A percentile compares a stretch with the other conserved stretches of the same genome.
Conservation (phyloP, 306 rosid genomes). For the Prunus campanulata region DNA sequence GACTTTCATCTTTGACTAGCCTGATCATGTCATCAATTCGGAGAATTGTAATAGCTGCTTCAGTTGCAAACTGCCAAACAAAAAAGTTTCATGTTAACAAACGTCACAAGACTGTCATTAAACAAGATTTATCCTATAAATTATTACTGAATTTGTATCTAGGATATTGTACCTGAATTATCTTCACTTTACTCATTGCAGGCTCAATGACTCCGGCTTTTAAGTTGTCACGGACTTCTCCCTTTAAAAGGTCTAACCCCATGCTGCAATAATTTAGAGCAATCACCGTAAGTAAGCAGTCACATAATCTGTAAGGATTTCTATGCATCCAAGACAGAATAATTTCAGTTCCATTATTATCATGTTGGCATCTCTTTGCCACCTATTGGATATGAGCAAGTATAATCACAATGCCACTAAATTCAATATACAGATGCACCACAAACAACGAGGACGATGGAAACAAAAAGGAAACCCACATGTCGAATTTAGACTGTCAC, state of each 20-base stretch:
- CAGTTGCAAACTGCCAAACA: conserved; percentile 78
- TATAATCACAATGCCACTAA: neutral
- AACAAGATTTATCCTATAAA: neutral
- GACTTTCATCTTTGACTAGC: conserved; percentile 89
- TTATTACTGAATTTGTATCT: neutral
- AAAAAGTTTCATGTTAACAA: neutral
- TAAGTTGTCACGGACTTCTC: conserved; percentile 75
- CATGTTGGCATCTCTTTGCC: too few species aligned
- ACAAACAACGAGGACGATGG: neutral
- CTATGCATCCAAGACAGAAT: neutral
- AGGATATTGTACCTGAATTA: conserved; percentile 62
- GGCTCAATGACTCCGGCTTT: conserved; percentile 99
- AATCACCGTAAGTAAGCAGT: neutral
- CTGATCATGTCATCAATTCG: conserved; percentile 98
- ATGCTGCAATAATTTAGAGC: conserved; percentile 43
- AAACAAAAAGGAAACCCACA: neutral
- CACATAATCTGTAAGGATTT: neutral
- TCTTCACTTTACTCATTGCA: conserved; percentile 98
- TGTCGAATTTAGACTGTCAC: neutral
- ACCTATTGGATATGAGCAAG: too few species aligned
- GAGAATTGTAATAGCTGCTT: conserved; percentile 95
- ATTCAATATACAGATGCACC: neutral
- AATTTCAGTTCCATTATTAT: neutral
- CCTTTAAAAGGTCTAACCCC: conserved; percentile 91
- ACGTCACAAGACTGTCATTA: neutral